Evolutionary conservation across 2,329 filamentous ascomycete genomes (phyloP), one percentile per base, ranked within the genome.

Genomic region (Emergomyces pasteurianus): DNA sequence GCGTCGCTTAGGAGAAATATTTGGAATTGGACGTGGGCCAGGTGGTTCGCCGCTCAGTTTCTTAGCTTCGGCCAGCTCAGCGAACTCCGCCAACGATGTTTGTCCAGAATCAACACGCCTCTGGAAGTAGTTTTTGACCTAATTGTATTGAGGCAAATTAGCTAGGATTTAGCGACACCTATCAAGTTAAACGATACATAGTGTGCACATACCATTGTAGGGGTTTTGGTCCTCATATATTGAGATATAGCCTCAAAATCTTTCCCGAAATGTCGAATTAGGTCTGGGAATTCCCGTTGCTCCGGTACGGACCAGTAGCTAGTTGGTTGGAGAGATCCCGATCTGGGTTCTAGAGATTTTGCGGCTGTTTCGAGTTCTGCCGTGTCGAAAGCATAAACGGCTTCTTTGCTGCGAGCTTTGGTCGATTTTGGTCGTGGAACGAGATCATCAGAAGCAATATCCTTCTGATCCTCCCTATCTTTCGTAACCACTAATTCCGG

Each of bases 281-380:
- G 66, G 16, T 72, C 71, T 1, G 74, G 74, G 61, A 80, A 80
- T 63, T 80, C 77, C 43, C 73, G 71, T 63, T 77, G 73, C 64
- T 80, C 78, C 14, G 77, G 77, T 18, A 80, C 78, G 62, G 78
- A 80, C 78, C 78, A 80, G 66, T 80, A 80, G 61, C 78, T 80
- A 4, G 77, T 79, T 36, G 78, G 75, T 58, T 77, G 75, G 62
- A 74, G 65, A 10, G 72, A 72, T 16, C 72, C 73, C 65, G 75
- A 76, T 2, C 69, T 70, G 40, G 65, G 64, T 58, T 73, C 72
- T 28, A 40, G 59, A 34, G 67, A 53, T 34, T 46, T 57, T 57
- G 40, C 38, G 40, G 65, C 66, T 52, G 38, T 18, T 28, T 59
- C 58, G 16, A 36, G 50, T 42, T 60, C 59, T 18, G 28, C 12